These are phyloP conservation scores for Gelatoporia subvermispora DNA, from an alignment of 768 basidiomycete genomes.

Conservation along the genomic window DNA sequence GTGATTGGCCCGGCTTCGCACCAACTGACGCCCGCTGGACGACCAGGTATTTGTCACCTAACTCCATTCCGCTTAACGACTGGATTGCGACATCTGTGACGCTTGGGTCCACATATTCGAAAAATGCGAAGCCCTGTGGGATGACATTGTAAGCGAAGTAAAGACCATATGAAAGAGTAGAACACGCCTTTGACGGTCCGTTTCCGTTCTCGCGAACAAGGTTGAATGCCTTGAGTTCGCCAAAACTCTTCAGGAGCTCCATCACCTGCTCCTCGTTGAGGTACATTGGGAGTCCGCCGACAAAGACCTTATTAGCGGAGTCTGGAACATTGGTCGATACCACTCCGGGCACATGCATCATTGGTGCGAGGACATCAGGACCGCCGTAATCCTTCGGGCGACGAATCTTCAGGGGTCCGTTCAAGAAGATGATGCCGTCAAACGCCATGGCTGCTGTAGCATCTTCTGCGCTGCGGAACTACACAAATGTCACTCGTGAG, in stretches of 20 bases:
- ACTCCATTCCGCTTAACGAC: conserved; percentile 95
- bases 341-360: conserved; percentile 86
- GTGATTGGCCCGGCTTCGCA: conserved; percentile 70
- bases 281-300: conserved; percentile 93
- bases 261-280: conserved; percentile 98
- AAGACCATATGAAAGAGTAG: not conserved
- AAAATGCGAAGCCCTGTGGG: conserved; percentile 93
- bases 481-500: conserved; percentile 6
- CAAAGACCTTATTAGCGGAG: conserved; percentile 96
- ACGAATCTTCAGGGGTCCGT: conserved; percentile 93
- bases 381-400: conserved; percentile 97
- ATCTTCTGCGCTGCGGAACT: conserved; percentile 98
- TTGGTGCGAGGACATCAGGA: conserved; percentile 51
- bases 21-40: conserved; percentile 97
- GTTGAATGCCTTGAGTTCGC: conserved; percentile 96
- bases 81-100: conserved; percentile 96
- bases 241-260: conserved; percentile 95
- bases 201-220: conserved; percentile 92
- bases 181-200: conserved; percentile 76
- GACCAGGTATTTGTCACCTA: conserved; percentile 91
- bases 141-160: not conserved
- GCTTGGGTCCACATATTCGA: conserved; percentile 87
- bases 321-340: conserved; percentile 97
- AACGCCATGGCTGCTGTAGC: conserved; percentile 96
- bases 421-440: conserved; percentile 94